Conservation (phyloP, 169 alveolate genomes). For the Plasmodium relictum region DNA sequence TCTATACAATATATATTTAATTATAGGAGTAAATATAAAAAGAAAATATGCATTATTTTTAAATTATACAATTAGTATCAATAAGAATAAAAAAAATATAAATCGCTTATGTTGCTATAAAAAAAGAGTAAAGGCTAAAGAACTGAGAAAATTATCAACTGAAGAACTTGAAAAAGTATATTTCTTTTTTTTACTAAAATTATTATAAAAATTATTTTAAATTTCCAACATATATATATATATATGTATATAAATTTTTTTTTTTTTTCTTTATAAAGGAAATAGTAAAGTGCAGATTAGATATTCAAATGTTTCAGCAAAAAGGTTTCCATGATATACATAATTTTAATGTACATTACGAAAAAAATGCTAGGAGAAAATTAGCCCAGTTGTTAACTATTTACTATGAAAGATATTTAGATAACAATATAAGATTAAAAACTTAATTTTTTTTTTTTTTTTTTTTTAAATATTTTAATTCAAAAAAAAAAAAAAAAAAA, state of each 20-base stretch:
- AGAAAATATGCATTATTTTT: conserved; percentile 37
- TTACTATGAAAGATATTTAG: conserved; percentile 72
- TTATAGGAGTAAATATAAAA: conserved; percentile 31
- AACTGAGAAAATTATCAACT: conserved; percentile 61
- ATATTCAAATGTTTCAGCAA: conserved; percentile 71
- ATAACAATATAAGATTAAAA: conserved; percentile 63
- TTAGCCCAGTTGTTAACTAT: conserved; percentile 74
- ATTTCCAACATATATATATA: not conserved
- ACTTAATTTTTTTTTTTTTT: conserved; percentile 32
- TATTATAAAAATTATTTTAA: not conserved
- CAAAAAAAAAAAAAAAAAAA: too few species aligned
- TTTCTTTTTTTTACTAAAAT: not conserved
- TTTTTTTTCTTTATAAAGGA: conserved; percentile 13
- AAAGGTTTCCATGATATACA: conserved; percentile 76
- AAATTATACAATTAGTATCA: conserved; percentile 10
- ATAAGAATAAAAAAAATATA: not conserved
- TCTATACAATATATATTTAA: conserved; percentile 38
- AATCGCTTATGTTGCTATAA: conserved; percentile 45
- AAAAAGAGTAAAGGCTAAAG: conserved; percentile 68
- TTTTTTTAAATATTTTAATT: too few species aligned
- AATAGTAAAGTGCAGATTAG: conserved; percentile 69
- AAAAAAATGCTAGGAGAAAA: conserved; percentile 67
- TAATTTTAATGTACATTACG: conserved; percentile 54
- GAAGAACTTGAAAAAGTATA: conserved; percentile 73
- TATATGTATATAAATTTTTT: not conserved